Conservation (phyloP, 352 stramenopile species). For the Phytophthora sojae region DNA sequence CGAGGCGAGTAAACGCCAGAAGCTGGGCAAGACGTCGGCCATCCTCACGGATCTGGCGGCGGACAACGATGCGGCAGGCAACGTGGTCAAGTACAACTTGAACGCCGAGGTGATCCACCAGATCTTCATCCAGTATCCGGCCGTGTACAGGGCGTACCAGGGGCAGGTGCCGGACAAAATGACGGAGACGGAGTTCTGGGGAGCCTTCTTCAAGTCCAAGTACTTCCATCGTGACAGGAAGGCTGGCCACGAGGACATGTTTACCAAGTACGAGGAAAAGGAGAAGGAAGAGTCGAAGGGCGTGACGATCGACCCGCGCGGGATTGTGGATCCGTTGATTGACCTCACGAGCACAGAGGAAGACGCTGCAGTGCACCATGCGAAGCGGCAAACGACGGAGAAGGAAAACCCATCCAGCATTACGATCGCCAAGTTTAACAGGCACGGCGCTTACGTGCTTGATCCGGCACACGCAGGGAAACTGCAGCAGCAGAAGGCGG, state of each 20-base stretch:
- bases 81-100: conserved; percentile 91
- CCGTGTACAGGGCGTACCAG: conserved; percentile 87
- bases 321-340: conserved; percentile 78
- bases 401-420: conserved; percentile 70
- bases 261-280: conserved; percentile 87
- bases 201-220: conserved; percentile 90
- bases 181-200: conserved; percentile 91
- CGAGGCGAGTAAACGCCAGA: conserved; percentile 87
- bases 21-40: conserved; percentile 84
- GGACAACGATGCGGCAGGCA: conserved; percentile 73
- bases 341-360: conserved; percentile 80
- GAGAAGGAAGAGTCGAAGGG: conserved; percentile 63
- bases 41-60: conserved; percentile 84
- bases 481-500: conserved; percentile 40
- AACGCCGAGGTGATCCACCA: conserved; percentile 91
- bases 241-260: conserved; percentile 84
- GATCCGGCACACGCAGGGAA: conserved; percentile 77
- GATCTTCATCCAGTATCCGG: conserved; percentile 91
- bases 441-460: conserved; percentile 84
- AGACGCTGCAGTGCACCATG: conserved; percentile 57
- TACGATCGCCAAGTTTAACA: conserved; percentile 90
- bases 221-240: conserved; percentile 90
- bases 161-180: conserved; percentile 89
- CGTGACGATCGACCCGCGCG: conserved; percentile 60
- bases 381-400: conserved; percentile 33